These are phyloP conservation scores for Phyllosticta paracitricarpa DNA, from an alignment of 2,329 filamentous ascomycete species.

Conservation along the genomic window DNA sequence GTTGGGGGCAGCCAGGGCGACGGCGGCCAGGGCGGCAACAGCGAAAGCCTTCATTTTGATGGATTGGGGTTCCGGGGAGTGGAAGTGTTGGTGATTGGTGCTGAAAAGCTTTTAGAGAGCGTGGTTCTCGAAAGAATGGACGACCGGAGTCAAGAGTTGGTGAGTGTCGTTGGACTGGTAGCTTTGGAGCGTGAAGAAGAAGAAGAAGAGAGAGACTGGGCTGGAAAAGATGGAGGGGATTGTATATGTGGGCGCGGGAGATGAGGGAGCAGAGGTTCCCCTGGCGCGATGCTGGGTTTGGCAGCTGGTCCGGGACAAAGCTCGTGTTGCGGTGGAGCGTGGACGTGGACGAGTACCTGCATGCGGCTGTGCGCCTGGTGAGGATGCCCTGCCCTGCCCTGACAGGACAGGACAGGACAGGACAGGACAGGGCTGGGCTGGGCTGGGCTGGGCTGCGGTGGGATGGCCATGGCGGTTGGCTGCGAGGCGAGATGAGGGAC, in stretches of 20 bases:
- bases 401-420: no score
- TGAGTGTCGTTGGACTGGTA: slow-evolving; percentile 9
- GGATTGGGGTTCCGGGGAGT: slow-evolving; percentile 1
- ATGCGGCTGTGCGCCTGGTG: neutral
- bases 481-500: neutral
- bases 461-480: neutral
- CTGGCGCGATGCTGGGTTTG: slow-evolving; percentile 8
- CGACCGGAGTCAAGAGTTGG: slow-evolving; percentile 12
- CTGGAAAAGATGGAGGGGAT: neutral
- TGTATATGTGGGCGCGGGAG: slow-evolving; percentile 11
- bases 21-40: slow-evolving; percentile 11
- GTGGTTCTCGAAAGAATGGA: slow-evolving; percentile 11
- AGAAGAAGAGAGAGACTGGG: neutral
- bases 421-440: no score
- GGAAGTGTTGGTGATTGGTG: slow-evolving; percentile 8
- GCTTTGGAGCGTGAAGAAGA: slow-evolving; percentile 9
- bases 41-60: slow-evolving; percentile 14
- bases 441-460: neutral
- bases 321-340: neutral
- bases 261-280: slow-evolving; percentile 9
- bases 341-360: neutral
- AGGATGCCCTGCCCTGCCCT: no score
- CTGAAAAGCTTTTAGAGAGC: slow-evolving; percentile 12
- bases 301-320: slow-evolving; percentile 3
- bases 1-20: slow-evolving; percentile 11